Base-by-base conservation (phyloP, 192 early-diverging fungal species). In the Entomortierella parvispora region DNA sequence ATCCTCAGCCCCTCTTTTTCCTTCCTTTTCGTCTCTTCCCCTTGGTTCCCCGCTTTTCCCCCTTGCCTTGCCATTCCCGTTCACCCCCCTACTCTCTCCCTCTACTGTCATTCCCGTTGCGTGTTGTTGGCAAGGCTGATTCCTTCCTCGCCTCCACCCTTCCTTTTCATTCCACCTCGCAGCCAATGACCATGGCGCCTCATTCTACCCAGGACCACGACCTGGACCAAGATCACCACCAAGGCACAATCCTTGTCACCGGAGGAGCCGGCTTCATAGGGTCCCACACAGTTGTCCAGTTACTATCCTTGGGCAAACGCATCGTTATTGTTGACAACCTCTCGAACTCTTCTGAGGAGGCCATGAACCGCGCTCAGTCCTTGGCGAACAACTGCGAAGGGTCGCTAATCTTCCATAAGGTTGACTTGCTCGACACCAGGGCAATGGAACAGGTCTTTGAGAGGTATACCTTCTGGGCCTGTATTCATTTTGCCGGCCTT, bases 271-370 rank as follows among this genome's bases (percentile, higher is more conserved):
- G 96, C 28, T 98, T 95, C 84, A 98, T 98, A 54, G 96, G 96
- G 57, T 94, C 92, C 17, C 96, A 98, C 79, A 89, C 93, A 3
- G 93, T 97, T 9, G 87, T 93, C 28, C 92, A 95, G 80, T 88
- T 98, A 12, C 53, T 87, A 46, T 86, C 84, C 50, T 68, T 80
- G 17, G 86, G 86, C 56, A 87, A 91, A 69, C 83, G 92, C 46
- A 88, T 98, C 1, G 94, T 98, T 15, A 89, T 96, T 3, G 81
- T 96, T 10, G 96, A 98, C 85, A 97, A 96, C 75, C 81, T 98
- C 31, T 90, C 85, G 71, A 95, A 92, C 69, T 82, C 89, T 65
- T 87, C 87, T 64, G 84, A 85, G 49, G 93, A 94, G 79, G 86
- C 93, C 37, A 76, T 95, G 42, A 85, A 83, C 32, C 90, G 93